A percentile compares a stretch with the other conserved stretches of the same genome.
These are phyloP conservation scores for Cylindrodendrum hubeiense DNA, from an alignment of 2,329 filamentous ascomycete genomes.

Conservation along the genomic window DNA sequence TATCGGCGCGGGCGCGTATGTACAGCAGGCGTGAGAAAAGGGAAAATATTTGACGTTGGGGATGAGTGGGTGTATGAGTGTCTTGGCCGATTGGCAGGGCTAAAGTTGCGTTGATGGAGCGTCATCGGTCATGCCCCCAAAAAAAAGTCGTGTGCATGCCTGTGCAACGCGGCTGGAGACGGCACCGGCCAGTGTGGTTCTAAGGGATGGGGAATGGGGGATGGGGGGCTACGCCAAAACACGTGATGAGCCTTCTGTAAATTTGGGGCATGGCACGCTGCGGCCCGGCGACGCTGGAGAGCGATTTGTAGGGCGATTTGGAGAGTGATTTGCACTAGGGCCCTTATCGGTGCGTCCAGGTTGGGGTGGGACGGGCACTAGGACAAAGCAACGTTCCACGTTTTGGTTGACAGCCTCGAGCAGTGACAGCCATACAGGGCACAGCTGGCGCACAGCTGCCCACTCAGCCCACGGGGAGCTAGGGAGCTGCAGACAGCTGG, in stretches of 20 bases:
- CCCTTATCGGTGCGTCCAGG: conserved; percentile 1
- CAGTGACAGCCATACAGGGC: not conserved
- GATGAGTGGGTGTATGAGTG: not conserved
- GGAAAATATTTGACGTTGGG: not conserved
- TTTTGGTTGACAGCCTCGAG: not conserved
- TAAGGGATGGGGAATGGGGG: conserved; percentile 10
- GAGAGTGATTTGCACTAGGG: not conserved
- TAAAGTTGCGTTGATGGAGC: not conserved
- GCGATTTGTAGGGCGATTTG: not conserved
- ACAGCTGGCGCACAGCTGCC: too few relatives aligned
- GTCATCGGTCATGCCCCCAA: not conserved
- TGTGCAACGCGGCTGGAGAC: conserved; percentile 18
- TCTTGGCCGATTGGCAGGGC: conserved; percentile 6
- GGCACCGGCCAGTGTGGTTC: conserved; percentile 22
- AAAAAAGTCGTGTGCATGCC: not conserved
- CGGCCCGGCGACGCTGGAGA: not conserved
- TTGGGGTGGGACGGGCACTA: conserved; percentile 1
- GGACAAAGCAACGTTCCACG: conserved; percentile 6
- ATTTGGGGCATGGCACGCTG: not conserved
- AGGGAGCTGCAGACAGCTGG: conserved; percentile 5
- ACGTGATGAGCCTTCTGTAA: conserved; percentile 32
- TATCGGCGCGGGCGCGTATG: not conserved
- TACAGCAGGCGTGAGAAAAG: not conserved
- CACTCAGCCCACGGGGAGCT: too few relatives aligned
- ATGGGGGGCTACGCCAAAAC: conserved; percentile 33